Evolutionary conservation across 2,329 filamentous ascomycete species (phyloP).

Genomic region (Claviceps quebecensis): DNA sequence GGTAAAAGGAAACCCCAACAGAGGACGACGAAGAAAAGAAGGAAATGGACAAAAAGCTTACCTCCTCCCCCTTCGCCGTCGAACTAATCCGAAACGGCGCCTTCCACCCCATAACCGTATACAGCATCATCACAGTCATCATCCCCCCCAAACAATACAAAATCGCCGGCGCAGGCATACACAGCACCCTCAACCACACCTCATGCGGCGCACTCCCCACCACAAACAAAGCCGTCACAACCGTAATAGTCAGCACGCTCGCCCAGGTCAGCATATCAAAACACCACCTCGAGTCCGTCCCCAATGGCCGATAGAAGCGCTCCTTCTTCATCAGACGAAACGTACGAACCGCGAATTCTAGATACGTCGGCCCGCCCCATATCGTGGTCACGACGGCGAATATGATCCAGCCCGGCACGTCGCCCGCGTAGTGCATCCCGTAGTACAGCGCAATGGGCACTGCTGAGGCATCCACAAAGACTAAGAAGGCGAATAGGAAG

Average conservation of each 20-base stretch:
- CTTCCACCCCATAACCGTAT: conserved; percentile 22
- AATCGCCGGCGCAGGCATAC: conserved; percentile 37
- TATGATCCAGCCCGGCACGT: conserved; percentile 26
- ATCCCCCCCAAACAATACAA: conserved; percentile 32
- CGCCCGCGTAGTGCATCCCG: conserved; percentile 28
- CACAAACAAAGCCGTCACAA: conserved; percentile 35
- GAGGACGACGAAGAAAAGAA: background rate
- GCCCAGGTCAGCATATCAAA: conserved; percentile 36
- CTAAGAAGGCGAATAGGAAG: conserved; percentile 31
- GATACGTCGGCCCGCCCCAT: conserved; percentile 40
- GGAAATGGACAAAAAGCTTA: conserved; percentile 7
- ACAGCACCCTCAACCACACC: conserved; percentile 34
- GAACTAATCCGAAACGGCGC: conserved; percentile 52
- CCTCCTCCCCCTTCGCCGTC: conserved; percentile 38
- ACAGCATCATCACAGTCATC: conserved; percentile 23
- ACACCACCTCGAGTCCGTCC: conserved; percentile 30
- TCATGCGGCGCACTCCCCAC: conserved; percentile 35
- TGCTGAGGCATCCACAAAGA: conserved; percentile 29
- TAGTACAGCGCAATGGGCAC: conserved; percentile 40
- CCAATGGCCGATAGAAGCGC: conserved; percentile 36
- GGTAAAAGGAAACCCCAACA: too few species aligned
- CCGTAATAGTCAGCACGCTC: conserved; percentile 31
- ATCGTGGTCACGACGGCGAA: conserved; percentile 41
- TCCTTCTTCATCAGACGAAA: conserved; percentile 33
- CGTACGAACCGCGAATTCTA: conserved; percentile 36